Base-by-base conservation (phyloP, 805 yeast genomes). In the Cephaloascus albidus region DNA sequence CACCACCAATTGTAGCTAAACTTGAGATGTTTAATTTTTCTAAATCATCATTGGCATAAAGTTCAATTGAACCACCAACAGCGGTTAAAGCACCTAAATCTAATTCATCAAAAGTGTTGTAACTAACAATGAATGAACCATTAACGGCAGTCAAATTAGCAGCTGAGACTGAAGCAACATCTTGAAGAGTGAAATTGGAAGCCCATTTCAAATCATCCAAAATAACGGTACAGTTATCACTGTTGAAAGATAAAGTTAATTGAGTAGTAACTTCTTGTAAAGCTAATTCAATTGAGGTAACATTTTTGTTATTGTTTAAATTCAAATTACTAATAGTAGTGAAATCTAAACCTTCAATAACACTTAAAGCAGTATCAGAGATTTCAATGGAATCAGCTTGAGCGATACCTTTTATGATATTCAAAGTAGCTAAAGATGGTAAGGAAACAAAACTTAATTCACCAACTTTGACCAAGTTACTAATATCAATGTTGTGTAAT, bases 251-350 rank as follows among this genome's bases (percentile, higher is more conserved):
- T 42, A 66, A 54, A 37, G 61, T 58, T 47, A 66, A 57, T 38
- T 54, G 55, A 38, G 59, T 61, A 33, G 56, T 44, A 36, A 62
- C 70, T 16, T 56, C 39, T 48, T 57, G 41, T 46, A 66, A 57
- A 8, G 54, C 38, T 39, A 62, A 60, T 43, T 63, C 63, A 37
- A 66, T 54, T 28, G 43, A 31, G 18, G 68, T 46, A 48, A 66
- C 55, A 52, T 66, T 65, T 47, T 66, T 66, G 60, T 66, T 66
- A 51, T 65, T 65, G 56, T 65, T 63, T 43, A 66, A 51, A 50
- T 65, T 52, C 53, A 66, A 57, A 35, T 53, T 48, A 34, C 54
- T 60, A 38, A 65, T 54, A 38, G 58, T 47, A 40, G 48, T 45
- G 49, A 61, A 53, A 43, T 51, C 52, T 50, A 57, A 45, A 23